Base-by-base conservation (phyloP, 2,329 filamentous ascomycete species). In the Epichloe coenophiala region DNA sequence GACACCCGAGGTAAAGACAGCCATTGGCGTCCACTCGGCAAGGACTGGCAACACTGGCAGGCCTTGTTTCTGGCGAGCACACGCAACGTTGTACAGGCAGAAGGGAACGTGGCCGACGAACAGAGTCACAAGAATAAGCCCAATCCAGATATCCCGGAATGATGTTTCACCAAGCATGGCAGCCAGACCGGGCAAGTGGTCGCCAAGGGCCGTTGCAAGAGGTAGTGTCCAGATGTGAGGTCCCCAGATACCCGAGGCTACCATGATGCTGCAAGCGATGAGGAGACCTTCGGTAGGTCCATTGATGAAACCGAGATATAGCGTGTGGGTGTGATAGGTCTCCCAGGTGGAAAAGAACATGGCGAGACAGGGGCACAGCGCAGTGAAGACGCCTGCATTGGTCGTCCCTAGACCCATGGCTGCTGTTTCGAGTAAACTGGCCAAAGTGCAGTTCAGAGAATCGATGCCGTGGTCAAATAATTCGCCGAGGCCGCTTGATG, bases 281-380 rank as follows among this genome's bases (percentile, higher is more conserved):
- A 97, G 82, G 36, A 98, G 74, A 19, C 93, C 93, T 72, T 98
- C 93, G 36, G 93, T 98, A 2, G 93, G 93, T 1, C 93, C 93
- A 66, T 98, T 98, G 78, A 98, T 86, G 65, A 91, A 88, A 50
- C 93, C 93, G 12, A 98, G 81, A 67, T 95, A 98, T 5, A 98
- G 74, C 0, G 93, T 97, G 67, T 98, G 93, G 5, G 93, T 96
- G 69, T 98, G 93, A 67, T 96, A 98, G 1, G 93, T 98, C 71
- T 98, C 93, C 93, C 93, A 98, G 2, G 93, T 98, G 3, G 91
- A 96, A 71, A 98, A 96, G 75, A 95, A 98, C 93, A 98, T 98
- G 53, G 93, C 88, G 43, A 98, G 72, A 59, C 89, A 94, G 1
- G 93, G 93, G 54, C 91, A 82, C 42, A 98, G 73, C 2, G 90